Percentiles rank a stretch among this genome's conserved stretches.
Conservation (phyloP, 768 basidiomycete species). For the Trametes meyenii region DNA sequence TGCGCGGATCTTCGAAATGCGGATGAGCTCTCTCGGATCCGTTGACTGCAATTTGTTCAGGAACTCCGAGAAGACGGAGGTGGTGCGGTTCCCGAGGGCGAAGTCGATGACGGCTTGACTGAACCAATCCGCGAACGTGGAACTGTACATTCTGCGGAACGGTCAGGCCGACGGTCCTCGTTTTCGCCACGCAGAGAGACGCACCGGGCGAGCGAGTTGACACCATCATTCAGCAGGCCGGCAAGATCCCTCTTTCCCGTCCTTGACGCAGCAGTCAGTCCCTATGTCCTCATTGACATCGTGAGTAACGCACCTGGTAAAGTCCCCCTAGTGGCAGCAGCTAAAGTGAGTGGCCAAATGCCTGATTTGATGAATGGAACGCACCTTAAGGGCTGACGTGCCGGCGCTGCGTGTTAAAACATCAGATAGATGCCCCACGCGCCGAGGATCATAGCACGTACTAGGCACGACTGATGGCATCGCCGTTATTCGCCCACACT, state of each 20-base stretch:
- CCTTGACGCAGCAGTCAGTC: conserved; percentile 41
- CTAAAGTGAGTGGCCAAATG: conserved; percentile 6
- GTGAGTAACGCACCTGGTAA: conserved; percentile 61
- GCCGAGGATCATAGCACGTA: conserved; percentile 40
- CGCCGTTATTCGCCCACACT: conserved; percentile 99
- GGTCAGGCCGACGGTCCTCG: background rate
- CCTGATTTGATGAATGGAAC: conserved; percentile 26
- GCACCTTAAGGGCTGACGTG: conserved; percentile 92
- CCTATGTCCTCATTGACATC: background rate
- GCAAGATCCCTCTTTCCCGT: conserved; percentile 94
- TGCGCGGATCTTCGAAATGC: conserved; percentile 84
- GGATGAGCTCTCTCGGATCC: conserved; percentile 89
- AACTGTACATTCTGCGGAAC: conserved; percentile 71
- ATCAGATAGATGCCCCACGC: conserved; percentile 11
- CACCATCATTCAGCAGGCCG: conserved; percentile 93
- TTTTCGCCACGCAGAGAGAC: conserved; percentile 1
- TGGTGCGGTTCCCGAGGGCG: conserved; percentile 84
- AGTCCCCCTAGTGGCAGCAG: conserved; percentile 65
- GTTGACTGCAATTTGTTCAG: conserved; percentile 83
- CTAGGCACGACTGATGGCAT: conserved; percentile 90
- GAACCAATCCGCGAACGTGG: conserved; percentile 95
- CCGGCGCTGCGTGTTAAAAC: conserved; percentile 65
- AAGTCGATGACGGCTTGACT: conserved; percentile 94
- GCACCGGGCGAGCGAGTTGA: conserved; percentile 87
- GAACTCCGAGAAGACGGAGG: conserved; percentile 93